Evolutionary conservation across 1,284 basidiomycete species (phyloP).

Genomic region (Polyporus tsugae): DNA sequence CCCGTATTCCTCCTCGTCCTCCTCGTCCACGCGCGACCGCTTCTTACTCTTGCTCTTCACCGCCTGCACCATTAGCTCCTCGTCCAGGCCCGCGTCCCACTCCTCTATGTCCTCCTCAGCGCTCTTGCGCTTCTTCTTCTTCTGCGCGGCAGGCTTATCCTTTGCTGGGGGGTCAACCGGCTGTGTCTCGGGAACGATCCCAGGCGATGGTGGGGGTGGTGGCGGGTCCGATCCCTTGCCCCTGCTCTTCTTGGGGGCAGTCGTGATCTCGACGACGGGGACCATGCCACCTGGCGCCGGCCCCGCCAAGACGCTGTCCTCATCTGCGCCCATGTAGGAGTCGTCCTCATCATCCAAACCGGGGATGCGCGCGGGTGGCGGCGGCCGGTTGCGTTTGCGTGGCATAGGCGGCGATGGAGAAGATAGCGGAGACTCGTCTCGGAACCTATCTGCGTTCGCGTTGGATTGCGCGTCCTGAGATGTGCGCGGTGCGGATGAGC

Average conservation of each 20-base stretch:
- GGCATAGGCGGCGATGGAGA: constrained; percentile 37
- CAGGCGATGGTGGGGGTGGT: constrained; percentile 26
- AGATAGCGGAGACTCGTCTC: constrained; percentile 36
- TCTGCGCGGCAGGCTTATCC: constrained; percentile 16
- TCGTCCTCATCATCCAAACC: constrained; percentile 7
- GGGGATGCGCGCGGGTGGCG: constrained; percentile 1
- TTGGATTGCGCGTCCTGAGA: constrained; percentile 11
- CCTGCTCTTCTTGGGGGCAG: constrained; percentile 1
- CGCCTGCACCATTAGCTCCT: constrained; percentile 25
- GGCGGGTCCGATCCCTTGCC: constrained; percentile 12
- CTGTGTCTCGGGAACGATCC: constrained; percentile 28
- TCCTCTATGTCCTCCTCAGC: constrained; percentile 27
- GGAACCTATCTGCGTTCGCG: neutral
- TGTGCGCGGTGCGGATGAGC: constrained; percentile 18
- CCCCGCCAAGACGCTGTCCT: constrained; percentile 13
- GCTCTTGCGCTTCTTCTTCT: constrained; percentile 32
- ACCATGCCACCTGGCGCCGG: neutral
- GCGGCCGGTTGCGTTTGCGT: constrained; percentile 41
- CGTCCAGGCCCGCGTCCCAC: constrained; percentile 28
- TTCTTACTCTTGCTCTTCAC: constrained; percentile 32
- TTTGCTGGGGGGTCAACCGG: constrained; percentile 14
- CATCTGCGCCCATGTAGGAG: constrained; percentile 28
- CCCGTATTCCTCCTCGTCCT: constrained; percentile 40
- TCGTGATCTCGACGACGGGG: neutral
- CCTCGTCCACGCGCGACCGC: constrained; percentile 31